Percentiles rank a stretch among this genome's conserved stretches.
phyloP scores from a whole-genome alignment of 169 alveolate species.

The Plasmodium yoelii region DNA sequence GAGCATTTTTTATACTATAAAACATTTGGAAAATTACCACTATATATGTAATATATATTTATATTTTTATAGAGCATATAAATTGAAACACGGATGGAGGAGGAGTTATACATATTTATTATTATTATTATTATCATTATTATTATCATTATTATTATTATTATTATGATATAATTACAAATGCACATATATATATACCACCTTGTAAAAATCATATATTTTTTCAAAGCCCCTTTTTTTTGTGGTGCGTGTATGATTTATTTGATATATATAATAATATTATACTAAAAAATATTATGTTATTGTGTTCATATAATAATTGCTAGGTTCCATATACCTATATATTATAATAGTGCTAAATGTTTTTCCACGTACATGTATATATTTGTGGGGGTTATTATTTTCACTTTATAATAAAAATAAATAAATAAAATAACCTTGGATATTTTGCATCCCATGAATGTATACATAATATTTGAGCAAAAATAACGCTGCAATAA shows the following conservation, averaged over 20 bases:
- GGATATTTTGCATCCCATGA: background rate
- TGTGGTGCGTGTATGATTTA: background rate
- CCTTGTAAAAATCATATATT: background rate
- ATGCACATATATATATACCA: too few relatives aligned
- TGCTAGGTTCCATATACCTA: background rate
- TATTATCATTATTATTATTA: too few relatives aligned
- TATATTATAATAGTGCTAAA: background rate
- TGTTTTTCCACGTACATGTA: background rate
- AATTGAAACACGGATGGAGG: too few relatives aligned
- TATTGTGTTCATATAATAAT: background rate
- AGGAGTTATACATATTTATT: too few relatives aligned
- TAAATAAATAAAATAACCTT: background rate
- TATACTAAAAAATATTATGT: background rate
- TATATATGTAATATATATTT: too few relatives aligned
- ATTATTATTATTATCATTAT: too few relatives aligned
- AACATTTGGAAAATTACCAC: too few relatives aligned
- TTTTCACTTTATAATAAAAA: background rate
- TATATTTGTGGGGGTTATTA: background rate
- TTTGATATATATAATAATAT: background rate
- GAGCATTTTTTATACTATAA: too few relatives aligned
- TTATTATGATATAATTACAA: too few relatives aligned
- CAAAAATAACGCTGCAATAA: background rate
- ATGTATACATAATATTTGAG: slow-evolving; percentile 14
- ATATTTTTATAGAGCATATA: too few relatives aligned
- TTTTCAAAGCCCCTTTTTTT: background rate